Conservation (phyloP, 345 rosid species). For the Populus simonii region DNA sequence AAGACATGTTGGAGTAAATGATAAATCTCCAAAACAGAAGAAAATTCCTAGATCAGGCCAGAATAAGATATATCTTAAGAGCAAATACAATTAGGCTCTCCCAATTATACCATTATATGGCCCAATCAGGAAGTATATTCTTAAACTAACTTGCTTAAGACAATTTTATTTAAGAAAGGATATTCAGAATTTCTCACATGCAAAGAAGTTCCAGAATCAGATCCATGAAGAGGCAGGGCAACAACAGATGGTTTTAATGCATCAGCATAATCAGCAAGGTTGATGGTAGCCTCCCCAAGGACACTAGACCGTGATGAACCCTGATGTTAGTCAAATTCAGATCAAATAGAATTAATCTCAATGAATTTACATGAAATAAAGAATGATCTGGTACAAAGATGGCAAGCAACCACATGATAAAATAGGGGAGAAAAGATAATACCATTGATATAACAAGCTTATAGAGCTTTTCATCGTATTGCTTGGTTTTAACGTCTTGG, state of each 20-base stretch:
- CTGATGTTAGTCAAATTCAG: slow-evolving; percentile 40
- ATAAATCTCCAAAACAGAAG: not conserved
- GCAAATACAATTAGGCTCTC: not conserved
- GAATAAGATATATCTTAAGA: not conserved
- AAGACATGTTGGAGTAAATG: not conserved
- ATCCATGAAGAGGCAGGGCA: slow-evolving; percentile 70
- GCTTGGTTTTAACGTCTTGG: slow-evolving; percentile 73
- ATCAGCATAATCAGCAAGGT: slow-evolving; percentile 91
- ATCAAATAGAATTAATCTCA: slow-evolving; percentile 12
- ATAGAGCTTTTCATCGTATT: slow-evolving; percentile 76
- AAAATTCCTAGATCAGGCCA: slow-evolving; percentile 8
- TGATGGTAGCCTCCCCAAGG: slow-evolving; percentile 89
- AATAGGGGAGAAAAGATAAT: slow-evolving; percentile 18
- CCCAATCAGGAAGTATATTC: not conserved
- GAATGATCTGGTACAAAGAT: not conserved
- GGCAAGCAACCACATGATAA: not conserved
- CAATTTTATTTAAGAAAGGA: not conserved
- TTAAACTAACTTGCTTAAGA: slow-evolving; percentile 7
- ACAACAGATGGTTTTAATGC: slow-evolving; percentile 73
- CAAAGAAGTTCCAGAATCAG: slow-evolving; percentile 80
- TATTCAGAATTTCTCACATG: slow-evolving; percentile 63
- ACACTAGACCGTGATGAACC: slow-evolving; percentile 87
- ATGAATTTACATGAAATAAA: not conserved
- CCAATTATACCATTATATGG: slow-evolving; percentile 1
- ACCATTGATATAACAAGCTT: slow-evolving; percentile 89